These are phyloP conservation scores for Mucor lusitanicus DNA, from an alignment of 371 early-diverging fungal species.

Conservation along the genomic window DNA sequence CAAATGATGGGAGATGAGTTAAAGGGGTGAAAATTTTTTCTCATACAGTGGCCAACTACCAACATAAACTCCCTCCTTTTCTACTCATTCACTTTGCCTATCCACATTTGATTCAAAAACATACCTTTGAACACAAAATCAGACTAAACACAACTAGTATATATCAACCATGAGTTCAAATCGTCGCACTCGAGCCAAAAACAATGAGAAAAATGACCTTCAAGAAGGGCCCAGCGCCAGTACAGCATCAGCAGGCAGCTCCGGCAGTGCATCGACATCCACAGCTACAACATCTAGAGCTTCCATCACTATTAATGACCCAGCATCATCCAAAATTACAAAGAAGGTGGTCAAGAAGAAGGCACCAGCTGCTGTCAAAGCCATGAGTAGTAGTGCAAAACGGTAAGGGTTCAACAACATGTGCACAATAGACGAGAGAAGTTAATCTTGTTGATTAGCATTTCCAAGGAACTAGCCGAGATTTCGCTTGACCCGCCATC, in stretches of 20 bases:
- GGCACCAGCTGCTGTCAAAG: constrained; percentile 29
- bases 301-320: neutral
- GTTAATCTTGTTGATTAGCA: constrained; percentile 48
- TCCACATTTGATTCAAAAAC: neutral
- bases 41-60: neutral
- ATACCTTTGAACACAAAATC: neutral
- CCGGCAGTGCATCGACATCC: constrained; percentile 21
- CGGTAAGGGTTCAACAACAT: constrained; percentile 36
- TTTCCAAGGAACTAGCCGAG: constrained; percentile 94
- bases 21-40: neutral
- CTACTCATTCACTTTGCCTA: neutral
- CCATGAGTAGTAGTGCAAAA: constrained; percentile 61
- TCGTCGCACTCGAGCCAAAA: constrained; percentile 30
- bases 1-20: neutral
- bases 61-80: neutral
- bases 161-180: constrained; percentile 30
- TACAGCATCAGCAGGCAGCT: constrained; percentile 9
- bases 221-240: neutral
- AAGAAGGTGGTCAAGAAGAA: constrained; percentile 33
- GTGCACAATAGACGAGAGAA: neutral
- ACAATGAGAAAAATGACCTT: constrained; percentile 1
- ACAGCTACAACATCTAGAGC: constrained; percentile 24
- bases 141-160: neutral
- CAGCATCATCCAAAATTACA: neutral
- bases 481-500: constrained; percentile 94